Percentiles rank a stretch among this genome's conserved stretches.
phyloP scores from a whole-genome alignment of 179 eudicot species.

The Beta corolliflora region DNA sequence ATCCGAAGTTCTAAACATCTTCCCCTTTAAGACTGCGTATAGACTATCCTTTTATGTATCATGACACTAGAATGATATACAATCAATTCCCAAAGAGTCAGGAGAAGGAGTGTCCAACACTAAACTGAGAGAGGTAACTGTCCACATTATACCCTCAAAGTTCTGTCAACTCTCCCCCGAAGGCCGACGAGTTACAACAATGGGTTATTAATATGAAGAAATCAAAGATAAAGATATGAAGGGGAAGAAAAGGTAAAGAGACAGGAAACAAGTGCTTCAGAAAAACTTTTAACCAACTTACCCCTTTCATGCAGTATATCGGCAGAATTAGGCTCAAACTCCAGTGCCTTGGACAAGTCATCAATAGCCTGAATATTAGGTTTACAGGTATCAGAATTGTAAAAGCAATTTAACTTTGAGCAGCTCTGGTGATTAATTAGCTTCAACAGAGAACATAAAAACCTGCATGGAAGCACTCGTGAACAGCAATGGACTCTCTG shows the following conservation, averaged over 20 bases:
- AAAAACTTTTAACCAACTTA: slow-evolving; percentile 33
- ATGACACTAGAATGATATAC: slow-evolving; percentile 1
- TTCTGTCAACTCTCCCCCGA: neutral
- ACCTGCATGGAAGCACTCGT: neutral
- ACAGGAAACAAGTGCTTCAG: neutral
- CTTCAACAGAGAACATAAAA: neutral
- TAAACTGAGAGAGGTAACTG: neutral
- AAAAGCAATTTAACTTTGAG: neutral
- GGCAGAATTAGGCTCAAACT: slow-evolving; percentile 82
- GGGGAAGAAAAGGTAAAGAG: neutral
- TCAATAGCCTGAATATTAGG: slow-evolving; percentile 69
- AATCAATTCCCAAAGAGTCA: neutral
- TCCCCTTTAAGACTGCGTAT: neutral
- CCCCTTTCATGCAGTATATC: slow-evolving; percentile 97
- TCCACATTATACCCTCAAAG: slow-evolving; percentile 5
- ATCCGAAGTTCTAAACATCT: neutral
- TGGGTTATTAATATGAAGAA: neutral
- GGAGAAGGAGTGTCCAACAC: neutral
- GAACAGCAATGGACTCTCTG: neutral
- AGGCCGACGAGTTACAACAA: neutral
- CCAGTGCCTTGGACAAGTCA: slow-evolving; percentile 90
- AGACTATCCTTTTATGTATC: neutral
- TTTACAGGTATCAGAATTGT: slow-evolving; percentile 18
- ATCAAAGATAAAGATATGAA: neutral
- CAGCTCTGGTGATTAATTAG: neutral